Percentiles rank a stretch among this genome's conserved stretches.
phyloP scores from a whole-genome alignment of 192 early-diverging fungal species.

The Cetraspora pellucida region DNA sequence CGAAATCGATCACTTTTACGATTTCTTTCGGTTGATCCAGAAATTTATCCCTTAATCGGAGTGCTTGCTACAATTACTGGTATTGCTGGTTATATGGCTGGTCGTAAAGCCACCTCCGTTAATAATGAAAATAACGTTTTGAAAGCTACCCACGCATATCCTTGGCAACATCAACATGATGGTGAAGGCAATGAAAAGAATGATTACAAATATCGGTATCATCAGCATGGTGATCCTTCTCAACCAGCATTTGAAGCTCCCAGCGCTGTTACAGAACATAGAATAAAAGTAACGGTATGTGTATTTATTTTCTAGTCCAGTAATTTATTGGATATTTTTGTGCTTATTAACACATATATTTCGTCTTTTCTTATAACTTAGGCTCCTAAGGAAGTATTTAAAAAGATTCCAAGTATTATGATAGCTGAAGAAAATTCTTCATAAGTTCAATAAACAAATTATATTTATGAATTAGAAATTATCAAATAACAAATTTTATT shows the following conservation, averaged over 20 bases:
- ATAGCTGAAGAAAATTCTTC: too few species aligned
- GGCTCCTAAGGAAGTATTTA: too few species aligned
- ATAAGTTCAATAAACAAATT: too few species aligned
- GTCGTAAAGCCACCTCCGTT: constrained; percentile 11
- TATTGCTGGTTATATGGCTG: constrained; percentile 33
- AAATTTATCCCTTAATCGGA: constrained; percentile 37
- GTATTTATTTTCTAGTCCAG: too few species aligned
- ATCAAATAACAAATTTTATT: too few species aligned
- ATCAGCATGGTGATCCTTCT: constrained; percentile 16
- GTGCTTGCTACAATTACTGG: constrained; percentile 18
- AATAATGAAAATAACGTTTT: constrained; percentile 26
- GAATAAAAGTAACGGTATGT: constrained; percentile 13
- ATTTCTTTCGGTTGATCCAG: constrained; percentile 34
- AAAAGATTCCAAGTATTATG: too few species aligned
- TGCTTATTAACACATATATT: too few species aligned
- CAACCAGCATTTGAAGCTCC: constrained; percentile 3
- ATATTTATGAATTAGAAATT: too few species aligned
- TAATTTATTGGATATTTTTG: too few species aligned
- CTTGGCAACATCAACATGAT: constrained; percentile 28
- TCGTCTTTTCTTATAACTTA: too few species aligned
- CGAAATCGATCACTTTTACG: constrained; percentile 16
- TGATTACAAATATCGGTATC: constrained; percentile 35
- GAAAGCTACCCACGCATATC: constrained; percentile 16
- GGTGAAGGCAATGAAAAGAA: neutral
- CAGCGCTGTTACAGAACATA: constrained; percentile 32